These are phyloP conservation scores for Candida montana DNA, from an alignment of 805 yeast genomes.

Conservation along the genomic window DNA sequence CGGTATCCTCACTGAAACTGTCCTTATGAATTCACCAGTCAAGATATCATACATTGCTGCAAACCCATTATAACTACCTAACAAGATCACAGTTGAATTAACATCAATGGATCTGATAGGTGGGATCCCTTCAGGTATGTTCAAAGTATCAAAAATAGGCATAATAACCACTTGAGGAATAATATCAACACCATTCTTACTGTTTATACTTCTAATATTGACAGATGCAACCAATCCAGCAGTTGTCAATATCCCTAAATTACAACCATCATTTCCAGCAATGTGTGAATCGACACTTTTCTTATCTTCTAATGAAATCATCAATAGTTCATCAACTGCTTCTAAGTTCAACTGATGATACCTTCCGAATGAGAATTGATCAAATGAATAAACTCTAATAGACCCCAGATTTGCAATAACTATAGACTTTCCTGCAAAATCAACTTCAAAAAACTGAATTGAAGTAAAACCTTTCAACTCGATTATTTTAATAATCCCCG, in stretches of 20 bases:
- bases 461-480: conserved; percentile 2
- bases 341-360: conserved; percentile 2
- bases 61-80: conserved; percentile 22
- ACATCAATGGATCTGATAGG: conserved; percentile 17
- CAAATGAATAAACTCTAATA: conserved; percentile 12
- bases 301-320: conserved; percentile 16
- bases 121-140: conserved; percentile 13
- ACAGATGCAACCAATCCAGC: conserved; percentile 11
- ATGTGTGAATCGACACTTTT: conserved; percentile 1
- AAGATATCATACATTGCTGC: conserved; percentile 21
- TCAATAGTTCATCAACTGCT: conserved; percentile 8
- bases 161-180: conserved; percentile 1
- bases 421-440: conserved; percentile 18
- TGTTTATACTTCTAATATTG: conserved; percentile 15
- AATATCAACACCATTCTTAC: neutral
- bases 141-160: conserved; percentile 16
- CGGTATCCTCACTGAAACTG: conserved; percentile 17
- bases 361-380: conserved; percentile 11
- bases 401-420: conserved; percentile 8
- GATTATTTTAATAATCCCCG: conserved; percentile 1
- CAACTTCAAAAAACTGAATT: conserved; percentile 18
- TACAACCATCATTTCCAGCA: conserved; percentile 26
- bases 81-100: conserved; percentile 18
- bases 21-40: conserved; percentile 16
- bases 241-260: conserved; percentile 16